Evolutionary conservation across 2,329 filamentous ascomycete genomes (phyloP).

Genomic region (Sporothrix luriei): DNA sequence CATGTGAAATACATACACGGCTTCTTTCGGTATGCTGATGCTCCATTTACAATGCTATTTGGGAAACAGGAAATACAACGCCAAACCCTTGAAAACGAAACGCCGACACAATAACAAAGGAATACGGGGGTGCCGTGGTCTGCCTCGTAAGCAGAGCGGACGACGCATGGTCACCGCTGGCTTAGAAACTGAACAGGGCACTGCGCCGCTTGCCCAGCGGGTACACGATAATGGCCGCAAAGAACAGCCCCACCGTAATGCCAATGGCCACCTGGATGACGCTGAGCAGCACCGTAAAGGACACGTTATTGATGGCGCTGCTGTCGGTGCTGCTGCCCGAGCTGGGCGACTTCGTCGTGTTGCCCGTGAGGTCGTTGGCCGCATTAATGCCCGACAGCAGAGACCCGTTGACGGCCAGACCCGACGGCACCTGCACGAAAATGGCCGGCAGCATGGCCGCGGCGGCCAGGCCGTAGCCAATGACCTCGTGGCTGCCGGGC

Average conservation of each 20-base stretch:
- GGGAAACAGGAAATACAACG: background rate
- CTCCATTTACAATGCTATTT: background rate
- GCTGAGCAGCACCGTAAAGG: conserved; percentile 58
- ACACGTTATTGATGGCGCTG: conserved; percentile 47
- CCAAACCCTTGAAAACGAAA: background rate
- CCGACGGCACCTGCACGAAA: conserved; percentile 69
- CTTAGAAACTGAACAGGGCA: conserved; percentile 57
- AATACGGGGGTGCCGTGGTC: background rate
- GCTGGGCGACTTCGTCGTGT: conserved; percentile 43
- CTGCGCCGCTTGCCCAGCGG: conserved; percentile 61
- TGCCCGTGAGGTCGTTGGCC: conserved; percentile 57
- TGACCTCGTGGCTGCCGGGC: conserved; percentile 44
- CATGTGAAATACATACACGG: background rate
- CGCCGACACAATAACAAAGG: background rate
- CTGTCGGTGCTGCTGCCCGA: conserved; percentile 30
- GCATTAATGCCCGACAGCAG: conserved; percentile 60
- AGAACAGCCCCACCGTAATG: conserved; percentile 62
- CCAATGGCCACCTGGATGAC: conserved; percentile 65
- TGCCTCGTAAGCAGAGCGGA: too few relatives aligned
- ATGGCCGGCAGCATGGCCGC: conserved; percentile 86
- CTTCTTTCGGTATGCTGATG: background rate
- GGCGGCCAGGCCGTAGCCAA: conserved; percentile 77
- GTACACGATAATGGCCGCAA: conserved; percentile 59
- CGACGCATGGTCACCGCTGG: background rate
- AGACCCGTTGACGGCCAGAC: conserved; percentile 62